Conservation (phyloP, 1,139 yeast genomes). For the Nakaseomyces nivariensis region DNA sequence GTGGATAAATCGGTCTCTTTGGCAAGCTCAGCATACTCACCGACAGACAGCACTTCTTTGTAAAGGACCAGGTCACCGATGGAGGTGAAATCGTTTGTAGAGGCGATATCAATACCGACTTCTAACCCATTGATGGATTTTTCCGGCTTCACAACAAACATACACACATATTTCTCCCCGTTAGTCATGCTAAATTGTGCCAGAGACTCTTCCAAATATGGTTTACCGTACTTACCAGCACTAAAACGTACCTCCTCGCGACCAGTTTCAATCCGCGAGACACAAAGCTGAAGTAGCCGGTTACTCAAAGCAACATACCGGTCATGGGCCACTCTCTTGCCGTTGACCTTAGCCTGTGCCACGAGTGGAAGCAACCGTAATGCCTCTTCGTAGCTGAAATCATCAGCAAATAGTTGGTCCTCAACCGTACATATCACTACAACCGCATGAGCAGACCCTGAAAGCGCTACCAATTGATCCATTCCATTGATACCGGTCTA, state of each 20-base stretch:
- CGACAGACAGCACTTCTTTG: constrained; percentile 38
- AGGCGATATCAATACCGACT: constrained; percentile 58
- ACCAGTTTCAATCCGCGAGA: constrained; percentile 17
- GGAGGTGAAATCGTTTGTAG: constrained; percentile 35
- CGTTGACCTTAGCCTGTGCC: constrained; percentile 31
- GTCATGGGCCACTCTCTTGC: constrained; percentile 26
- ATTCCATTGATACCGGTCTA: not conserved
- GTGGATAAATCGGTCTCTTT: not conserved
- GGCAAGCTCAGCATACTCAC: constrained; percentile 34
- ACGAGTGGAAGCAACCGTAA: constrained; percentile 34
- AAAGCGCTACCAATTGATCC: not conserved
- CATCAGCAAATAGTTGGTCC: constrained; percentile 10
- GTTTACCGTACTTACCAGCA: constrained; percentile 35
- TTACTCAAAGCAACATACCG: constrained; percentile 28
- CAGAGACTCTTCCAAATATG: constrained; percentile 29
- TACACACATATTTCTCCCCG: constrained; percentile 37
- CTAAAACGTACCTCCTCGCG: constrained; percentile 17
- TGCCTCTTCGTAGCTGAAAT: constrained; percentile 28
- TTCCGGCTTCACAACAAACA: constrained; percentile 27
- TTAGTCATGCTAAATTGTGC: constrained; percentile 52
- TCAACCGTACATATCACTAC: not conserved
- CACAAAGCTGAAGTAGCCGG: constrained; percentile 27
- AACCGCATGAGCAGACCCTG: not conserved
- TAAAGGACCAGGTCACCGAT: constrained; percentile 35
- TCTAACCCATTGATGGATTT: constrained; percentile 14